phyloP scores from a whole-genome alignment of 495 filamentous ascomycete genomes.

The Penicillium lividum region DNA sequence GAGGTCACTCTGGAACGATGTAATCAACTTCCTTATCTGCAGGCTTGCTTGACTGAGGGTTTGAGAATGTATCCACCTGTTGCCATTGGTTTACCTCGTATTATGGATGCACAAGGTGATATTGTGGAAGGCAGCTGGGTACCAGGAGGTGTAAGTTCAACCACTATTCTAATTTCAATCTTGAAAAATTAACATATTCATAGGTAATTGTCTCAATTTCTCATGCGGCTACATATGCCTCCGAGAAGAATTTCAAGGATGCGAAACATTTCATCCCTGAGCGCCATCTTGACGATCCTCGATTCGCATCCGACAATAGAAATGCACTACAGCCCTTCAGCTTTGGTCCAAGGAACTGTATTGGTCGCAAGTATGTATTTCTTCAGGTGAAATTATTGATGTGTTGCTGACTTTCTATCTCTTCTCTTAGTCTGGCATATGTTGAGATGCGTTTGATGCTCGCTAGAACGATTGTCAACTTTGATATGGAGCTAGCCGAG shows the following conservation, averaged over 20 bases:
- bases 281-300: slow-evolving; percentile 40
- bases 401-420: background rate
- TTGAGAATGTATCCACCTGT: slow-evolving; percentile 59
- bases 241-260: slow-evolving; percentile 39
- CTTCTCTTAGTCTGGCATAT: slow-evolving; percentile 38
- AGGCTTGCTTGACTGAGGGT: slow-evolving; percentile 54
- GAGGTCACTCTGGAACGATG: slow-evolving; percentile 51
- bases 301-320: slow-evolving; percentile 37
- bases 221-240: slow-evolving; percentile 43
- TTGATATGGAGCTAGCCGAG: slow-evolving; percentile 36
- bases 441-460: slow-evolving; percentile 46
- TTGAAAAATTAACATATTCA: slow-evolving; percentile 5
- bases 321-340: slow-evolving; percentile 19
- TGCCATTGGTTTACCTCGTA: slow-evolving; percentile 41
- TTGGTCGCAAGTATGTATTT: slow-evolving; percentile 36
- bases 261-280: slow-evolving; percentile 52
- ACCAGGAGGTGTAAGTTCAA: slow-evolving; percentile 20
- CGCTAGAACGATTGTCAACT: slow-evolving; percentile 43
- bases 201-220: slow-evolving; percentile 48
- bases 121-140: slow-evolving; percentile 46
- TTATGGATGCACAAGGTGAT: slow-evolving; percentile 41
- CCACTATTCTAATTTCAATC: background rate
- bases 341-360: slow-evolving; percentile 58
- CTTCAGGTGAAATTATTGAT: too few species aligned
- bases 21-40: slow-evolving; percentile 46